A percentile compares a stretch with the other conserved stretches of the same genome.
Conservation (phyloP, 257 asterid genomes). For the Solanum rostratum region DNA sequence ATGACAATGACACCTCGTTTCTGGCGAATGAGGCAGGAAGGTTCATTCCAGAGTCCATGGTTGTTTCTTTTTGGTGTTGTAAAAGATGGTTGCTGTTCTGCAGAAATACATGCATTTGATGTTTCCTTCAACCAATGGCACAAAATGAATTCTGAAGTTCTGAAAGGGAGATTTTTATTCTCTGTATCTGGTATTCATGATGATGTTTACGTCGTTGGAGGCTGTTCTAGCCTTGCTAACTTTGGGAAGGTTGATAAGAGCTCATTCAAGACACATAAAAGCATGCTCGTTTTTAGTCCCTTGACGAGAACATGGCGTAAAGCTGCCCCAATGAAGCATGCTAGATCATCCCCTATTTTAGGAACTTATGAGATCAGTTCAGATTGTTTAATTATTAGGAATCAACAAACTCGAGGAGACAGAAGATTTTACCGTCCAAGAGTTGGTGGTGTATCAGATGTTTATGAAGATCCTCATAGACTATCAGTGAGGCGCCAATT, state of each 20-base stretch:
- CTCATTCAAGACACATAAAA: conserved; percentile 84
- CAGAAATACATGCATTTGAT: conserved; percentile 78
- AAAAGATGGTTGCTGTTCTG: conserved; percentile 72
- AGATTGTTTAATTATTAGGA: conserved; percentile 34
- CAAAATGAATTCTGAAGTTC: conserved; percentile 51
- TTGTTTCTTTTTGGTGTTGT: conserved; percentile 78
- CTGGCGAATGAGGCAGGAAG: conserved; percentile 69
- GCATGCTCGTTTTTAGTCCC: conserved; percentile 64
- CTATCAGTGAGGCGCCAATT: conserved; percentile 73
- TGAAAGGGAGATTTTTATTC: conserved; percentile 69
- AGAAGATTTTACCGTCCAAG: conserved; percentile 45
- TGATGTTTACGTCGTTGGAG: conserved; percentile 70
- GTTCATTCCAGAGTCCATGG: conserved; percentile 66
- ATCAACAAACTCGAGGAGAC: conserved; percentile 49
- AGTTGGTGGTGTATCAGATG: conserved; percentile 68
- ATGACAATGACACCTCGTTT: conserved; percentile 56
- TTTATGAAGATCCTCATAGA: conserved; percentile 95
- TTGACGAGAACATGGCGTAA: conserved; percentile 66
- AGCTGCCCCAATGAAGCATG: conserved; percentile 73
- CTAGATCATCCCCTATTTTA: conserved; percentile 75
- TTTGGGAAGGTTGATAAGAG: conserved; percentile 75
- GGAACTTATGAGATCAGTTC: conserved; percentile 62
- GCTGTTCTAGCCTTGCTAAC: conserved; percentile 90
- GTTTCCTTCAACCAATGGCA: conserved; percentile 72
- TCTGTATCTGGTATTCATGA: conserved; percentile 62